Percentiles rank a stretch among this genome's conserved stretches.
Conservation (phyloP, 2,329 filamentous ascomycete genomes). For the Colletotrichum sp. region DNA sequence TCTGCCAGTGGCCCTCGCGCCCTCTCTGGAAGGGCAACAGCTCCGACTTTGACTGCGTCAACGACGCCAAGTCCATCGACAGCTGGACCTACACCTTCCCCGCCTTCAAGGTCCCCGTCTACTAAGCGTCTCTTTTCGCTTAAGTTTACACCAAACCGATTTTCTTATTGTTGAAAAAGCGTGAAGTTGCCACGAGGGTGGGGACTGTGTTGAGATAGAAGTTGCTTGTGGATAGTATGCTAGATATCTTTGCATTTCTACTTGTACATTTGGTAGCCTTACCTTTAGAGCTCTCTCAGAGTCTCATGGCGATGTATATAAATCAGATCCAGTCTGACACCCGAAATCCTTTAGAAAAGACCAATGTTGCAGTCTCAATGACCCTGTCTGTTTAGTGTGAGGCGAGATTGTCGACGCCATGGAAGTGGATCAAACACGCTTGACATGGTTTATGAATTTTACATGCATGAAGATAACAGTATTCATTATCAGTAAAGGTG, state of each 20-base stretch:
- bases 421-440: rapidly evolving
- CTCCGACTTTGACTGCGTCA: slow-evolving; percentile 17
- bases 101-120: slow-evolving; percentile 20
- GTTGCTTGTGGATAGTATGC: background rate
- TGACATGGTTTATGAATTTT: background rate
- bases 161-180: background rate
- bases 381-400: rapidly evolving
- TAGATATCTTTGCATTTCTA: background rate
- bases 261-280: background rate
- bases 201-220: background rate
- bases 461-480: background rate
- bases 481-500: background rate
- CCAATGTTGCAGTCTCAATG: background rate
- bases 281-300: background rate
- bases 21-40: slow-evolving; percentile 19
- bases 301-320: background rate
- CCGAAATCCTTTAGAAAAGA: background rate
- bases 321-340: background rate
- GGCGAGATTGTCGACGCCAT: background rate
- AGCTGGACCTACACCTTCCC: slow-evolving; percentile 22
- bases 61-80: slow-evolving; percentile 15
- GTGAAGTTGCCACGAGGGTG: background rate
- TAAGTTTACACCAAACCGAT: background rate
- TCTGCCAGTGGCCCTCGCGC: slow-evolving; percentile 41
- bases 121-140: background rate